phyloP scores from a whole-genome alignment of 2,329 filamentous ascomycete genomes.

The Pseudogymnoascus sp. region DNA sequence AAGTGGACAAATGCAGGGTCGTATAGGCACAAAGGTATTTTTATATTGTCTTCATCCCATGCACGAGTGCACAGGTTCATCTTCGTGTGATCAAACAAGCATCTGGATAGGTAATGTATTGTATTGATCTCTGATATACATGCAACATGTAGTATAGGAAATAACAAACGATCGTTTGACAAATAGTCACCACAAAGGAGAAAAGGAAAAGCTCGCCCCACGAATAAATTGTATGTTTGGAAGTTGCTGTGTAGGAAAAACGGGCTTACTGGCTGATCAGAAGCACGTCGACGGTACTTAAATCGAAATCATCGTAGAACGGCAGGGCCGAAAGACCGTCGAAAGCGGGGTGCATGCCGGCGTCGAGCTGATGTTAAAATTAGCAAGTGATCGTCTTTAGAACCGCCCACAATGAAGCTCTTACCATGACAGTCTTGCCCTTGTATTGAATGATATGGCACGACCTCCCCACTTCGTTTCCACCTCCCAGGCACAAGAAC shows the following conservation, averaged over 20 bases:
- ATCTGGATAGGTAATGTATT: slow-evolving; percentile 29
- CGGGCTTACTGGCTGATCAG: slow-evolving; percentile 95
- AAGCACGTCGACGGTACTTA: slow-evolving; percentile 93
- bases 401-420: slow-evolving; percentile 22
- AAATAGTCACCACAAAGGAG: neutral
- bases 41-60: neutral
- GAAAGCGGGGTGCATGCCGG: slow-evolving; percentile 92
- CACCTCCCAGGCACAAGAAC: slow-evolving; percentile 87
- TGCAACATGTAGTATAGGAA: slow-evolving; percentile 17
- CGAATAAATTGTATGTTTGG: neutral
- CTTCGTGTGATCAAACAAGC: slow-evolving; percentile 28
- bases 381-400: slow-evolving; percentile 11
- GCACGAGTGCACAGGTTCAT: slow-evolving; percentile 19
- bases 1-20: neutral
- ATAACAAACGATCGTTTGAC: slow-evolving; percentile 4
- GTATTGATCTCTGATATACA: slow-evolving; percentile 38
- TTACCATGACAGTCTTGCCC: slow-evolving; percentile 96
- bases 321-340: slow-evolving; percentile 88
- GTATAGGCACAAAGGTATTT: neutral
- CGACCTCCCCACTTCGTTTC: slow-evolving; percentile 93
- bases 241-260: slow-evolving; percentile 15
- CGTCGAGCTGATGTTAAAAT: slow-evolving; percentile 62
- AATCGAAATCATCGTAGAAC: slow-evolving; percentile 97
- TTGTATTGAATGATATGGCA: slow-evolving; percentile 99
- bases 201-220: neutral